Conservation (phyloP, 352 stramenopile species). For the Phytophthora palmivora region DNA sequence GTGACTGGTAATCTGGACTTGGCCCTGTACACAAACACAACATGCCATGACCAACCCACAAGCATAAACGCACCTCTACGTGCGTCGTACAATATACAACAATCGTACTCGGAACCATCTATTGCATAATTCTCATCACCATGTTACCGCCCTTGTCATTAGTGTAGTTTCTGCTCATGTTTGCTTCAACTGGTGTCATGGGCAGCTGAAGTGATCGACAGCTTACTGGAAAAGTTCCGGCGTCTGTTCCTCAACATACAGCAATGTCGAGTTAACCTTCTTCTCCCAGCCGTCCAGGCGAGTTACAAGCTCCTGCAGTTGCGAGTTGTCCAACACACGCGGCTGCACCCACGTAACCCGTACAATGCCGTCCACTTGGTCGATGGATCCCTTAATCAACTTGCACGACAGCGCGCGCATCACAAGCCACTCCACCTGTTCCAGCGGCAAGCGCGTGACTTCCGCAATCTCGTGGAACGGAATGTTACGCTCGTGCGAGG, state of each 20-base stretch:
- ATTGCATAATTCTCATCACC: conserved; percentile 25
- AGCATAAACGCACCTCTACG: not conserved
- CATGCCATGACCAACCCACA: not conserved
- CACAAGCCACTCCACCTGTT: conserved; percentile 98
- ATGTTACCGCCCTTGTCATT: conserved; percentile 21
- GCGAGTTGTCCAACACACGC: conserved; percentile 81
- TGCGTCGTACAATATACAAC: conserved; percentile 6
- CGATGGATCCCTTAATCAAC: conserved; percentile 95
- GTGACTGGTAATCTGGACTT: conserved; percentile 39
- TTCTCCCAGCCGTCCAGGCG: conserved; percentile 80
- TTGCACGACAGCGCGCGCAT: conserved; percentile 97
- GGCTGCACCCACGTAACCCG: conserved; percentile 97
- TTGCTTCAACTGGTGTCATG: conserved; percentile 8
- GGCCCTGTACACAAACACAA: conserved; percentile 1
- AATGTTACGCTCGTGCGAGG: conserved; percentile 93
- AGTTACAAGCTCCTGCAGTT: conserved; percentile 77
- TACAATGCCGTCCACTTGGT: conserved; percentile 94
- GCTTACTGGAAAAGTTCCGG: conserved; percentile 87
- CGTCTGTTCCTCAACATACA: conserved; percentile 89
- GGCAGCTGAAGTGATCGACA: conserved; percentile 4
- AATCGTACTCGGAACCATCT: conserved; percentile 3
- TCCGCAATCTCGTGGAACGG: conserved; percentile 94
- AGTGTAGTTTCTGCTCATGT: conserved; percentile 10
- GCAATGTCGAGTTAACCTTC: conserved; percentile 85
- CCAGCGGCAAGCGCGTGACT: conserved; percentile 78